Evolutionary conservation across 192 early-diverging fungal species (phyloP), one percentile per base, ranked within the genome.

Genomic region (Linnemannia exigua): DNA sequence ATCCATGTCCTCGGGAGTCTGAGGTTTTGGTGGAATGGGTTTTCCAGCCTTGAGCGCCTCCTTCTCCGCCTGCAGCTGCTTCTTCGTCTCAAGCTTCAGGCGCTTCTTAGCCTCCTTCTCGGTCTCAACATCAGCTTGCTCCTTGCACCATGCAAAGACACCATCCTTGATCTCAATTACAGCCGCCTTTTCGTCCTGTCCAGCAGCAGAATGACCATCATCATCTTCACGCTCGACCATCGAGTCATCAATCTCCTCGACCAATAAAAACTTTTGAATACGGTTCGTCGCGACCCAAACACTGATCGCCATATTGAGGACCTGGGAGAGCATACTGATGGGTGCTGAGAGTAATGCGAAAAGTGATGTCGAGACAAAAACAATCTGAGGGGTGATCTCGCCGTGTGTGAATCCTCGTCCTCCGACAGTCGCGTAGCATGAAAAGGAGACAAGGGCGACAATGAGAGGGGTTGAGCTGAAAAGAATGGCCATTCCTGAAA

Each of bases 81-180:
- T 63, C 44, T 67, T 76, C 25, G 7, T 44, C 44, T 76, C 75
- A 0, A 46, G 17, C 41, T 76, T 76, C 16, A 51, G 5, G 0
- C 75, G 54, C 5, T 37, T 33, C 16, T 20, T 67, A 6, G 25
- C 14, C 28, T 76, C 44, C 63, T 67, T 76, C 0, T 67, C 75
- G 1, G 75, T 67, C 20, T 76, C 75, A 1, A 67, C 31, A 3
- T 76, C 28, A 8, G 75, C 63, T 0, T 35, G 17, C 31, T 67
- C 63, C 9, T 67, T 67, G 28, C 25, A 37, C 75, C 75, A 76
- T 12, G 75, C 75, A 67, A 76, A 76, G 16, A 76, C 75, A 28
- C 75, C 75, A 19, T 61, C 63, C 37, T 63, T 67, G 37, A 76
- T 46, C 25, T 76, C 75, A 15, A 76, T 33, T 37, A 76, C 63